Conservation (phyloP, 129 eudicot species). For the Lactuca sativa region DNA sequence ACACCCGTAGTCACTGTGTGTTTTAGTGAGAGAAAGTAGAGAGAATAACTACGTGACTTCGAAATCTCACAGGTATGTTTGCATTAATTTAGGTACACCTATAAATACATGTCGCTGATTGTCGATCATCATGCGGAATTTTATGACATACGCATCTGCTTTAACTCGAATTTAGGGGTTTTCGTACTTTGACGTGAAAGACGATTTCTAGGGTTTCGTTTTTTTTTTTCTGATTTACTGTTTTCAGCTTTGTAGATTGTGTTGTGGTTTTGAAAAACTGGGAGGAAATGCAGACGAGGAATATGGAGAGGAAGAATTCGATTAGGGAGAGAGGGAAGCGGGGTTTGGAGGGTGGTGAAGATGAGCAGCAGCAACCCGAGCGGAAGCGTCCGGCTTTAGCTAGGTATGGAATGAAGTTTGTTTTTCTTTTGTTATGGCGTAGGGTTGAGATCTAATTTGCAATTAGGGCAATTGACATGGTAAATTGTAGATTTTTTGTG, state of each 20-base stretch:
- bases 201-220: slow-evolving; percentile 13
- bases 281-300: slow-evolving; percentile 78
- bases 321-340: slow-evolving; percentile 80
- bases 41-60: slow-evolving; percentile 2
- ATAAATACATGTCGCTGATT: slow-evolving; percentile 9
- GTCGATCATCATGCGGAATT: slow-evolving; percentile 7
- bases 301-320: slow-evolving; percentile 85
- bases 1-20: slow-evolving; percentile 16
- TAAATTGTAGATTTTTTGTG: background rate
- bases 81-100: slow-evolving; percentile 8
- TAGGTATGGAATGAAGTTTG: slow-evolving; percentile 45
- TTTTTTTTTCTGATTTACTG: background rate
- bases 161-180: slow-evolving; percentile 23
- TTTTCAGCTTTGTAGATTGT: slow-evolving; percentile 39
- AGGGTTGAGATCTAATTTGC: slow-evolving; percentile 26
- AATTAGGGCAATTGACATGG: background rate
- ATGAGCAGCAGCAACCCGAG: slow-evolving; percentile 70
- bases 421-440: background rate
- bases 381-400: slow-evolving; percentile 94
- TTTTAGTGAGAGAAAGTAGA: slow-evolving; percentile 23
- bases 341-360: slow-evolving; percentile 64
- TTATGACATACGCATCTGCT: background rate
- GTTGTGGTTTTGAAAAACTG: slow-evolving; percentile 22
- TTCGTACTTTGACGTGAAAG: slow-evolving; percentile 17
- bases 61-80: slow-evolving; percentile 18